Conservation (phyloP, 2,329 filamentous ascomycete genomes). For the Diaporthe sp. region DNA sequence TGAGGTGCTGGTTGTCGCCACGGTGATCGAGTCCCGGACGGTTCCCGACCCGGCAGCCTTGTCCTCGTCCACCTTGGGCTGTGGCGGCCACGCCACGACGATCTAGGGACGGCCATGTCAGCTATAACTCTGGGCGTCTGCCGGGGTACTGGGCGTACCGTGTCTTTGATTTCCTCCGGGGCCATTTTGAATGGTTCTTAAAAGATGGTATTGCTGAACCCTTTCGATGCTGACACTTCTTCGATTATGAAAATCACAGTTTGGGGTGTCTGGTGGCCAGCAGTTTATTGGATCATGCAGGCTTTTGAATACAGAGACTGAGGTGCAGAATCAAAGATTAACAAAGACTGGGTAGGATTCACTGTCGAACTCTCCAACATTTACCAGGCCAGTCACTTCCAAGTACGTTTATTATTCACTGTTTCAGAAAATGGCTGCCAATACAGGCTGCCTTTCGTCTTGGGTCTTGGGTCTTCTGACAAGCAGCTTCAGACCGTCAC, state of each 20-base stretch:
- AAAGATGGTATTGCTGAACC: background rate
- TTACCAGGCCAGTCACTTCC: background rate
- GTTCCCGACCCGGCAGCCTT: background rate
- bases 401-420: background rate
- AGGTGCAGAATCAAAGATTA: background rate
- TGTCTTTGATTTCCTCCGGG: conserved; percentile 2
- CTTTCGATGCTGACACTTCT: background rate
- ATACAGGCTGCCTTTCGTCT: too few relatives aligned
- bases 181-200: background rate
- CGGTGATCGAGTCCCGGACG: too few relatives aligned
- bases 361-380: background rate
- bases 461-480: background rate
- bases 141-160: background rate
- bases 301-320: background rate
- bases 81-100: background rate
- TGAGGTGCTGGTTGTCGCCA: background rate
- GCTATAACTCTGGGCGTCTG: background rate
- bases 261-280: background rate
- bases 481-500: background rate
- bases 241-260: background rate
- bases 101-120: background rate
- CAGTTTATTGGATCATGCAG: background rate
- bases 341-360: background rate
- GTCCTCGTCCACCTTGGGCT: background rate
- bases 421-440: background rate